Evolutionary conservation across 1,139 yeast species (phyloP), one percentile per base, ranked within the genome.

Genomic region (Yamadazyma taylorii): DNA sequence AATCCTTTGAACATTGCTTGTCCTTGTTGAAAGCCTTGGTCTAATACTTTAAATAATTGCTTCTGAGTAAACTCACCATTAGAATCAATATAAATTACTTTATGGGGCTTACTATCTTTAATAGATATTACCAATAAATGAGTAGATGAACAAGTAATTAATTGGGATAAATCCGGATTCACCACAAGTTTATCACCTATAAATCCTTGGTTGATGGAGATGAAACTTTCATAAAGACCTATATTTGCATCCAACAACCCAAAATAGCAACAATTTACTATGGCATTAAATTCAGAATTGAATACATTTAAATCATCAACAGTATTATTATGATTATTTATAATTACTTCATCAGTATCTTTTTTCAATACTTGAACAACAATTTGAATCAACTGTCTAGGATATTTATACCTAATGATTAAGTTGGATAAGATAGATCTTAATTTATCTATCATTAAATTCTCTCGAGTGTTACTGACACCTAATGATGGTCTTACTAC

Each of bases 191-290:
- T 50, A 3, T 61, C 65, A 3, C 50, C 40, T 12, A 36, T 38
- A 5, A 52, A 40, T 6, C 47, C 58, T 11, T 53, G 46, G 11
- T 56, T 49, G 3, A 79, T 55, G 5, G 90, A 78, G 0, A 79
- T 74, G 48, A 81, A 81, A 2, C 90, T 75, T 10, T 76, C 64
- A 37, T 72, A 69, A 39, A 90, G 58, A 0, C 90, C 84, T 9
- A 92, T 70, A 30, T 87, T 88, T 6, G 95, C 86, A 57, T 88
- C 92, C 1, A 88, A 56, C 34, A 90, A 68, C 0, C 96, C 95
- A 47, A 85, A 63, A 43, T 71, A 79, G 4, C 82, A 66, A 9
- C 89, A 79, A 56, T 90, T 90, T 32, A 90, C 70, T 12, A 86
- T 81, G 2, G 85, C 79, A 31, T 81, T 74, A 31, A 88, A 62